A percentile compares a stretch with the other conserved stretches of the same genome.
phyloP scores from a whole-genome alignment of 306 rosid genomes.

The Vigna reflexopilosa region DNA sequence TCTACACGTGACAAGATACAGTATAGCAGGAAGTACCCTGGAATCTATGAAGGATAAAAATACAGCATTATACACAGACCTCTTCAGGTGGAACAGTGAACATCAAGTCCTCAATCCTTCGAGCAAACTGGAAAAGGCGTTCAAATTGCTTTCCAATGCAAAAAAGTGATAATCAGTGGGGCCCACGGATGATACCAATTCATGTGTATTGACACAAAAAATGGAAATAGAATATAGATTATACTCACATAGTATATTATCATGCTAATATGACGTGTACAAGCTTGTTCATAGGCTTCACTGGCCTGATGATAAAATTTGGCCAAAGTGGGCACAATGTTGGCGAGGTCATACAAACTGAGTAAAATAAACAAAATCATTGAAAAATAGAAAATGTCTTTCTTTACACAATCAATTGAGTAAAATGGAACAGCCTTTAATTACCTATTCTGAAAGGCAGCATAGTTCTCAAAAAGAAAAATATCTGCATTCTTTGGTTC shows the following conservation, averaged over 20 bases:
- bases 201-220: constrained; percentile 22
- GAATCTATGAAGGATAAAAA: constrained; percentile 24
- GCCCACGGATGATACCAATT: constrained; percentile 19
- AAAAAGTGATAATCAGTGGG: constrained; percentile 27
- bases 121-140: constrained; percentile 88
- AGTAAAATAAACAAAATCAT: constrained; percentile 36
- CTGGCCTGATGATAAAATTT: constrained; percentile 99
- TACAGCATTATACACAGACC: constrained; percentile 60
- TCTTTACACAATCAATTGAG: constrained; percentile 39
- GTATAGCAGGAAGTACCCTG: neutral
- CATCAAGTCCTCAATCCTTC: constrained; percentile 90
- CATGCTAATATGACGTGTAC: constrained; percentile 90
- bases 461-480: constrained; percentile 92
- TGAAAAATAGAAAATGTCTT: constrained; percentile 27
- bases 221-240: neutral
- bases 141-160: constrained; percentile 83
- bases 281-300: constrained; percentile 98
- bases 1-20: constrained; percentile 22
- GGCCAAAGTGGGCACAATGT: constrained; percentile 95
- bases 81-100: constrained; percentile 94
- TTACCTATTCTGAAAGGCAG: constrained; percentile 98
- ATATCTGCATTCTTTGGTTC: constrained; percentile 92
- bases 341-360: constrained; percentile 98
- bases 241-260: constrained; percentile 80
- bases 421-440: neutral